Evolutionary conservation across 768 basidiomycete species (phyloP), one percentile per base, ranked within the genome.

Genomic region (Tylopilus subfusipes): DNA sequence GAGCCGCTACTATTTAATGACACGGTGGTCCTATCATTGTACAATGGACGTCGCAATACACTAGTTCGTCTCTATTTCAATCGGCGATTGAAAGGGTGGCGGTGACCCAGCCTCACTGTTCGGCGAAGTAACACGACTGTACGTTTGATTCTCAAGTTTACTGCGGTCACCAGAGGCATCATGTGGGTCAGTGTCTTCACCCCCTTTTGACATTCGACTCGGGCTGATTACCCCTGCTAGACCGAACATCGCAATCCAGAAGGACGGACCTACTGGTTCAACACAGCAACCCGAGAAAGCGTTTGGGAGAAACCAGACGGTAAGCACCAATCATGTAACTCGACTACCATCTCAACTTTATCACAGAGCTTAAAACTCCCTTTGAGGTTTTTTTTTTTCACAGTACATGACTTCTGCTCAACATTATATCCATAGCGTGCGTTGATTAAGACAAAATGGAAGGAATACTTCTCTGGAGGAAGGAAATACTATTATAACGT

Each of bases 241-340:
- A 93, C 91, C 3, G 94, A 96, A 67, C 92, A 97, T 73, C 85
- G 90, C 31, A 96, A 95, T 73, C 86, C 91, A 2, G 96, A 97
- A 67, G 94, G 94, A n/a, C 79, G 93, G n/a, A 93, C 91, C 0
- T 98, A 98, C 66, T 98, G 95, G 95, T 94, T 93, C 73, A 94
- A 97, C 68, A 85, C 91, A 0, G 80, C 77, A 11, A 90, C 88
- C 4, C 84, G 87, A 63, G 90, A 92, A 63, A 96, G 93, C 66
- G 93, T 95, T 49, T 98, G 95, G 96, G 95, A 98, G 73, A 99
- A 98, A 69, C 97, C 97, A 55, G 91, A 95, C 69, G 90, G 90
- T 90, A 62, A 62, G 80, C 64, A 47, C 49, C 27, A 10, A 51
- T 53, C 50, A 29, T 44, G 36, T 43, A 31, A 48, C 19, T 43